Conservation (phyloP, 805 yeast species). For the Suhomyces xylopsoci region DNA sequence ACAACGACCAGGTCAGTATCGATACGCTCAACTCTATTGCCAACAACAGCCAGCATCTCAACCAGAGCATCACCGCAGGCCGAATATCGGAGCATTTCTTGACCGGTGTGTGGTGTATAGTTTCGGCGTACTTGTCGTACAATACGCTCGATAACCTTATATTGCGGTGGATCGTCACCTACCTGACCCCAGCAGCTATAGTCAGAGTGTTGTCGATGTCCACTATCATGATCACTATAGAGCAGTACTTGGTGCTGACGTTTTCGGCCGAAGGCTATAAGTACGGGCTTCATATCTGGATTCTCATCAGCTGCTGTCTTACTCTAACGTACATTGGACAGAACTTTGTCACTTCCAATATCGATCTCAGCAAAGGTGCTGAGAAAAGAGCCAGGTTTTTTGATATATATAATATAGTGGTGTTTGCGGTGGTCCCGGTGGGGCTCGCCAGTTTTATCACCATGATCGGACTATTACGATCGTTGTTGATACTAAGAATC, state of each 20-base stretch:
- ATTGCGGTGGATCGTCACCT: slow-evolving; percentile 91
- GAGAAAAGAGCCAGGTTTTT: slow-evolving; percentile 59
- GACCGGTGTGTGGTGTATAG: slow-evolving; percentile 91
- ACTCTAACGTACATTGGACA: slow-evolving; percentile 81
- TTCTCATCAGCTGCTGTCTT: slow-evolving; percentile 77
- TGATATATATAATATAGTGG: slow-evolving; percentile 84
- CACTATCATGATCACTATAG: slow-evolving; percentile 64
- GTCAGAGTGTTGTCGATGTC: slow-evolving; percentile 83
- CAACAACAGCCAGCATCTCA: slow-evolving; percentile 2
- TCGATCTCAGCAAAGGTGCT: slow-evolving; percentile 47
- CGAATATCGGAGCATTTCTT: slow-evolving; percentile 75
- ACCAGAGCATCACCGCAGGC: slow-evolving; percentile 46
- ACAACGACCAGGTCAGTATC: slow-evolving; percentile 1
- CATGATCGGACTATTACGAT: slow-evolving; percentile 78
- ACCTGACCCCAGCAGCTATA: slow-evolving; percentile 84
- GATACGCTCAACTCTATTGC: not conserved
- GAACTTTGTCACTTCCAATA: slow-evolving; percentile 79
- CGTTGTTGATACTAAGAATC: slow-evolving; percentile 68
- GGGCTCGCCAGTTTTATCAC: slow-evolving; percentile 93
- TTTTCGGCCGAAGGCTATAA: slow-evolving; percentile 65
- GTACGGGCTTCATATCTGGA: slow-evolving; percentile 87
- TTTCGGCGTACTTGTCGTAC: slow-evolving; percentile 79
- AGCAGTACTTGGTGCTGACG: slow-evolving; percentile 63
- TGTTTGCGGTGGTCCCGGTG: slow-evolving; percentile 97
- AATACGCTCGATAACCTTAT: slow-evolving; percentile 84